Percentiles rank a stretch among this genome's conserved stretches.
phyloP scores from a whole-genome alignment of 352 stramenopile species.

The Aphanomyces stellatus region DNA sequence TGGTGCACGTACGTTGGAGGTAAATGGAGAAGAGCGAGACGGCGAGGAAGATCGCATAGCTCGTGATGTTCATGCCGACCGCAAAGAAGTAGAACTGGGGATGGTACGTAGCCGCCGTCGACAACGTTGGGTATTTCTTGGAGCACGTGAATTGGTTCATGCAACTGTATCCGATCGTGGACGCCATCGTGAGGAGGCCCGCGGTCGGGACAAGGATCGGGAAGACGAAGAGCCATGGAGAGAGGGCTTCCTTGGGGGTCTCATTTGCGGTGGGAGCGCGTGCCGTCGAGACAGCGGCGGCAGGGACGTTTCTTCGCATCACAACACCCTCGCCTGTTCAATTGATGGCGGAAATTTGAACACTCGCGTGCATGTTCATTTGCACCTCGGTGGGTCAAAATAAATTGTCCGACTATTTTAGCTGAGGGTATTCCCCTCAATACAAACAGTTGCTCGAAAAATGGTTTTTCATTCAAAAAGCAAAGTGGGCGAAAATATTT shows the following conservation, averaged over 20 bases:
- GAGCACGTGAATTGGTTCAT: constrained; percentile 63
- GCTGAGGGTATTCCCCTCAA: too few relatives aligned
- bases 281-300: background rate
- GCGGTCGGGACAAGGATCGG: constrained; percentile 62
- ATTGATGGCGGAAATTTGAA: too few relatives aligned
- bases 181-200: constrained; percentile 63
- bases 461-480: too few relatives aligned
- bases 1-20: background rate
- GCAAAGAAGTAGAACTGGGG: constrained; percentile 62
- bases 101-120: constrained; percentile 71
- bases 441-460: too few relatives aligned
- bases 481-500: too few relatives aligned
- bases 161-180: constrained; percentile 62
- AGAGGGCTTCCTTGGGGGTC: background rate
- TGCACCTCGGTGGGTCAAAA: too few relatives aligned
- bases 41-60: constrained; percentile 56
- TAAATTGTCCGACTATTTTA: too few relatives aligned
- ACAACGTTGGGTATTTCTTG: constrained; percentile 69
- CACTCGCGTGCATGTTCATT: too few relatives aligned
- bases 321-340: too few relatives aligned
- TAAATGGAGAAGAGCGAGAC: constrained; percentile 17
- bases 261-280: background rate
- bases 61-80: constrained; percentile 67
- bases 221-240: constrained; percentile 20
- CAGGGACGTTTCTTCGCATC: too few relatives aligned